Percentiles rank a stretch among this genome's conserved stretches.
Evolutionary conservation across 2,329 filamentous ascomycete species (phyloP).

Genomic region (Verticillium zaregamsianum): DNA sequence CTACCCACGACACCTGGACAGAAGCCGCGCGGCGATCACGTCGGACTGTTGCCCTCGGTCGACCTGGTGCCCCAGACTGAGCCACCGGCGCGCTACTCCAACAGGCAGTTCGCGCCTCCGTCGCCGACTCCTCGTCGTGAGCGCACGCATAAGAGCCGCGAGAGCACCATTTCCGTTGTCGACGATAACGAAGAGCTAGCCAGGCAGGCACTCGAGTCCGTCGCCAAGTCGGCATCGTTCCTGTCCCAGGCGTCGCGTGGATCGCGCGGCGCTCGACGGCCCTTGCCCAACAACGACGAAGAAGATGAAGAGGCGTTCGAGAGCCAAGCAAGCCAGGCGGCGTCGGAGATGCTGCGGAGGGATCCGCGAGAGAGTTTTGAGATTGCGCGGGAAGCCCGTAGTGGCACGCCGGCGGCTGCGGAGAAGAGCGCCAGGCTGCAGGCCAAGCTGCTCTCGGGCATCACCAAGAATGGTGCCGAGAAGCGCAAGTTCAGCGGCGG

Average conservation of each 20-base stretch:
- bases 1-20: slow-evolving; percentile 71
- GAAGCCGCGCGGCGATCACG: slow-evolving; percentile 43
- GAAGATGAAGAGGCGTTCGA: slow-evolving; percentile 62
- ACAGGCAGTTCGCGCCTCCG: slow-evolving; percentile 36
- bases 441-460: slow-evolving; percentile 44
- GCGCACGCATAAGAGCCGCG: slow-evolving; percentile 60
- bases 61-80: slow-evolving; percentile 59
- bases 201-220: slow-evolving; percentile 48
- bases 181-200: slow-evolving; percentile 56
- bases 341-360: slow-evolving; percentile 68
- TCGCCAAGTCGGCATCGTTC: slow-evolving; percentile 39
- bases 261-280: slow-evolving; percentile 9
- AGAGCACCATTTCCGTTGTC: slow-evolving; percentile 77
- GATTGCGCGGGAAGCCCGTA: slow-evolving; percentile 36
- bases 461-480: slow-evolving; percentile 38
- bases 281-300: slow-evolving; percentile 23
- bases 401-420: slow-evolving; percentile 36
- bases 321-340: slow-evolving; percentile 74
- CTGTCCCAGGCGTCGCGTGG: slow-evolving; percentile 25
- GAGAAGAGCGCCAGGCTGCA: slow-evolving; percentile 46
- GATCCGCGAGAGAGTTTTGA: slow-evolving; percentile 51
- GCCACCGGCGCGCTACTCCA: slow-evolving; percentile 41
- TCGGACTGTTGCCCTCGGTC: slow-evolving; percentile 56
- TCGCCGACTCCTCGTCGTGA: slow-evolving; percentile 31
- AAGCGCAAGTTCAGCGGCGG: slow-evolving; percentile 47